These are phyloP conservation scores for Kernera saxatilis DNA, from an alignment of 345 rosid genomes.

Conservation along the genomic window DNA sequence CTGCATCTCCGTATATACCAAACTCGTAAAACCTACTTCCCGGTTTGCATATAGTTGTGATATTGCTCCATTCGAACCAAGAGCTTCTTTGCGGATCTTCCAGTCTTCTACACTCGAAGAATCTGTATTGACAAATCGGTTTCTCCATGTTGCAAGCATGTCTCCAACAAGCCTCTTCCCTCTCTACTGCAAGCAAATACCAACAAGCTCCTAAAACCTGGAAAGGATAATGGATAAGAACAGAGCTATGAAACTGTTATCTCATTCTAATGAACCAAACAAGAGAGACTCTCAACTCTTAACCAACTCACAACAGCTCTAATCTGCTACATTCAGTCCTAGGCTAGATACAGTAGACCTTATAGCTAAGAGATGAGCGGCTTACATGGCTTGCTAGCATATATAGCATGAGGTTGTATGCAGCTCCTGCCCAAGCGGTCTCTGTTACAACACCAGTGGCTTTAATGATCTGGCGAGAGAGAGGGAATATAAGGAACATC, in stretches of 20 bases:
- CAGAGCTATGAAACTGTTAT: background rate
- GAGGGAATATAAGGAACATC: conserved; percentile 65
- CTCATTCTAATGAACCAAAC: background rate
- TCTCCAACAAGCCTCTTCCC: conserved; percentile 88
- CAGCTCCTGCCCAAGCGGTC: conserved; percentile 98
- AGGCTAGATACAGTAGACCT: background rate
- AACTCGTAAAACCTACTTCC: conserved; percentile 43
- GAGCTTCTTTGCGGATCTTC: conserved; percentile 33
- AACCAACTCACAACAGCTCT: background rate
- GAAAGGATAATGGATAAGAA: background rate
- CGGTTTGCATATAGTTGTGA: conserved; percentile 51
- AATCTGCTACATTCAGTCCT: background rate
- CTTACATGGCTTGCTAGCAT: conserved; percentile 99
- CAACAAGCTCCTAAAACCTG: conserved; percentile 97
- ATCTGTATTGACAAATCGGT: conserved; percentile 43
- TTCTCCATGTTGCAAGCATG: conserved; percentile 48
- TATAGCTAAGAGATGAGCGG: background rate
- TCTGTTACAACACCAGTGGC: conserved; percentile 84
- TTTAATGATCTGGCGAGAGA: conserved; percentile 72
- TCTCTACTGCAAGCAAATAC: conserved; percentile 82
- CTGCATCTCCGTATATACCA: conserved; percentile 74
- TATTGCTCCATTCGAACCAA: conserved; percentile 69
- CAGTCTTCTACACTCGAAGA: conserved; percentile 57
- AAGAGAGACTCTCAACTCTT: background rate
- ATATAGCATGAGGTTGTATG: conserved; percentile 80